A percentile compares a stretch with the other conserved stretches of the same genome.
Evolutionary conservation across 139 green algal species (phyloP).

Genomic region (Pleodorina starrii): DNA sequence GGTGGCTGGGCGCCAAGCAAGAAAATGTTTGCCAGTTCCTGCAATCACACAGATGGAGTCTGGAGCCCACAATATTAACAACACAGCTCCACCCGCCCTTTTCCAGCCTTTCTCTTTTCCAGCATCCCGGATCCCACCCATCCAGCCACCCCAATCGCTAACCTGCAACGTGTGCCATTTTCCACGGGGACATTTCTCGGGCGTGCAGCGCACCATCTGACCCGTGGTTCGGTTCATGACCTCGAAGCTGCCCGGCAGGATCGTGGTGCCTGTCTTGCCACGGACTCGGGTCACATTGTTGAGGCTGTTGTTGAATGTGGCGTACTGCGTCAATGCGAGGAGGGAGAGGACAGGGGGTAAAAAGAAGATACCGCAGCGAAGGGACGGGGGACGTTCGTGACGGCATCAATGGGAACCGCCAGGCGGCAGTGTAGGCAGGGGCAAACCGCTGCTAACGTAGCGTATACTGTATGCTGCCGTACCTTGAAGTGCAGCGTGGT

Average conservation of each 20-base stretch:
- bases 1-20: too few relatives aligned
- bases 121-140: too few relatives aligned
- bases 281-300: background rate
- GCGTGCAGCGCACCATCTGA: background rate
- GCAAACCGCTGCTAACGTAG: too few relatives aligned
- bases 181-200: background rate
- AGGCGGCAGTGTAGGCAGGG: too few relatives aligned
- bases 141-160: background rate
- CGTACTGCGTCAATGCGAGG: background rate
- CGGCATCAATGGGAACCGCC: too few relatives aligned
- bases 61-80: too few relatives aligned
- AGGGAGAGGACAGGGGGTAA: background rate
- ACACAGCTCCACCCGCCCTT: background rate
- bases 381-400: too few relatives aligned
- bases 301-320: slow-evolving; percentile 20
- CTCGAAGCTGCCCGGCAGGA: slow-evolving; percentile 16
- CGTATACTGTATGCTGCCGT: too few relatives aligned
- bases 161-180: background rate
- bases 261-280: slow-evolving; percentile 19
- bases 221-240: slow-evolving; percentile 13
- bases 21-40: too few relatives aligned
- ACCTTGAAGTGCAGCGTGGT: slow-evolving; percentile 44
- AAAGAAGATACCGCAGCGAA: too few relatives aligned
- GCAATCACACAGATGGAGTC: too few relatives aligned
- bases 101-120: too few relatives aligned